A percentile compares a stretch with the other conserved stretches of the same genome.
Evolutionary conservation across 371 early-diverging fungal genomes (phyloP).

Genomic region (Blakeslea trispora): DNA sequence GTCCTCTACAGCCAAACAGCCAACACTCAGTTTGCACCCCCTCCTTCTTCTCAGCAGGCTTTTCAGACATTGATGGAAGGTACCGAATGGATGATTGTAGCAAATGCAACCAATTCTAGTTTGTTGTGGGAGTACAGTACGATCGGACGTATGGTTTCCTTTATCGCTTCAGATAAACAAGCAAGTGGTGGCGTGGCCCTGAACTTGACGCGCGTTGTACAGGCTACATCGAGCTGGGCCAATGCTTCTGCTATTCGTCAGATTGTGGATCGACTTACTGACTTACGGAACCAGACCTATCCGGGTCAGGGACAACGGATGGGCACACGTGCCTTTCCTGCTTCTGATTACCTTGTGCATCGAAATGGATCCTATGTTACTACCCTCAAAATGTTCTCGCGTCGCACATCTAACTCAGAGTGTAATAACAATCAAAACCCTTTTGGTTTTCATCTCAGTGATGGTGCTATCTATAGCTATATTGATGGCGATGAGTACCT

Average conservation of each 20-base stretch:
- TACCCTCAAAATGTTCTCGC: slow-evolving; percentile 34
- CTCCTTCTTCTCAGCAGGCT: slow-evolving; percentile 13
- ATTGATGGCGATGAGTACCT: slow-evolving; percentile 29
- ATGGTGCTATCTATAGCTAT: slow-evolving; percentile 32
- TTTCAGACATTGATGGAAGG: slow-evolving; percentile 28
- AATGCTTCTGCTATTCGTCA: slow-evolving; percentile 7
- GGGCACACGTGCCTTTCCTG: slow-evolving; percentile 22
- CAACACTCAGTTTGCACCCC: slow-evolving; percentile 15
- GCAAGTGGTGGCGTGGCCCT: slow-evolving; percentile 28
- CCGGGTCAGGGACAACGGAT: slow-evolving; percentile 15
- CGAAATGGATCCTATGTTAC: slow-evolving; percentile 22
- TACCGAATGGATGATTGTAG: slow-evolving; percentile 35
- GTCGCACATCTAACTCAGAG: slow-evolving; percentile 30
- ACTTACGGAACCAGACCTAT: not conserved
- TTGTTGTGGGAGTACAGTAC: slow-evolving; percentile 30
- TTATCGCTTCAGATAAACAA: slow-evolving; percentile 16
- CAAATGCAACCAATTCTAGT: not conserved
- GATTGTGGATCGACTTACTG: not conserved
- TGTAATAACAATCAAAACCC: slow-evolving; percentile 35
- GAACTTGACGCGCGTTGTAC: slow-evolving; percentile 16
- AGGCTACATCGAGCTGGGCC: slow-evolving; percentile 19
- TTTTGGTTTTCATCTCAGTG: slow-evolving; percentile 35
- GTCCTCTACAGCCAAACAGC: slow-evolving; percentile 15
- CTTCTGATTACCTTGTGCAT: slow-evolving; percentile 25
- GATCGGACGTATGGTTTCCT: slow-evolving; percentile 35